Percentiles rank a stretch among this genome's conserved stretches.
These are phyloP conservation scores for Nakataea oryzae DNA, from an alignment of 2,329 filamentous ascomycete species.

Conservation along the genomic window DNA sequence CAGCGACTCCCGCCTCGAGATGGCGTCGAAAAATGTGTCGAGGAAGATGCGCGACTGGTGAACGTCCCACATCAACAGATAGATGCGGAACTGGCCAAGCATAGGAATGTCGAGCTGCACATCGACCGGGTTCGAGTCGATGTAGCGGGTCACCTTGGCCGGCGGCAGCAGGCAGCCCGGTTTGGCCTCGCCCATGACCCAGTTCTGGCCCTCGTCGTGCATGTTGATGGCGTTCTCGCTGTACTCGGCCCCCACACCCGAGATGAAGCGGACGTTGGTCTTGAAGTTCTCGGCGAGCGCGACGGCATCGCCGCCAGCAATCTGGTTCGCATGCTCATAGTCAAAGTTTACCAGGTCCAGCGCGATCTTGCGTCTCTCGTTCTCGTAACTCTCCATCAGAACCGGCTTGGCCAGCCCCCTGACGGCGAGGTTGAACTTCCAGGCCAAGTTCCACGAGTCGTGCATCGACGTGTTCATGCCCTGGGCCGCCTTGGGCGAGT, in stretches of 20 bases:
- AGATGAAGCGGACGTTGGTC: conserved; percentile 58
- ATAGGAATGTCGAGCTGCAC: conserved; percentile 70
- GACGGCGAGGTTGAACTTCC: conserved; percentile 46
- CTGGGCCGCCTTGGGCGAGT: conserved; percentile 56
- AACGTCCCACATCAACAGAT: conserved; percentile 58
- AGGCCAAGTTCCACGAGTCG: conserved; percentile 53
- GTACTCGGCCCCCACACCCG: conserved; percentile 53
- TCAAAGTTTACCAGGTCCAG: conserved; percentile 50
- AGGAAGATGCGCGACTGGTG: conserved; percentile 46
- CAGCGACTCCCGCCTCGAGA: conserved; percentile 40
- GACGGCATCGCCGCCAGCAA: conserved; percentile 44
- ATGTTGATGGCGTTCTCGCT: conserved; percentile 39
- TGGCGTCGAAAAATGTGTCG: conserved; percentile 42
- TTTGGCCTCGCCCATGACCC: conserved; percentile 35
- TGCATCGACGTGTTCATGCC: conserved; percentile 52
- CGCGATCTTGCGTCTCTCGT: conserved; percentile 52
- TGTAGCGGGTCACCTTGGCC: conserved; percentile 60
- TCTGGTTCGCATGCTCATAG: conserved; percentile 31
- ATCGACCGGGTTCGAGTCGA: conserved; percentile 70
- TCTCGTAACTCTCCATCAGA: conserved; percentile 50
- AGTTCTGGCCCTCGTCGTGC: conserved; percentile 23
- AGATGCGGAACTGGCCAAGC: conserved; percentile 67
- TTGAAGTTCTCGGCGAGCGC: conserved; percentile 54
- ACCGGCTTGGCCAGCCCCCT: conserved; percentile 42
- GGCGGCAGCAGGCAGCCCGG: conserved; percentile 51